phyloP scores from a whole-genome alignment of 371 early-diverging fungal species.

The Apophysomyces variabilis region DNA sequence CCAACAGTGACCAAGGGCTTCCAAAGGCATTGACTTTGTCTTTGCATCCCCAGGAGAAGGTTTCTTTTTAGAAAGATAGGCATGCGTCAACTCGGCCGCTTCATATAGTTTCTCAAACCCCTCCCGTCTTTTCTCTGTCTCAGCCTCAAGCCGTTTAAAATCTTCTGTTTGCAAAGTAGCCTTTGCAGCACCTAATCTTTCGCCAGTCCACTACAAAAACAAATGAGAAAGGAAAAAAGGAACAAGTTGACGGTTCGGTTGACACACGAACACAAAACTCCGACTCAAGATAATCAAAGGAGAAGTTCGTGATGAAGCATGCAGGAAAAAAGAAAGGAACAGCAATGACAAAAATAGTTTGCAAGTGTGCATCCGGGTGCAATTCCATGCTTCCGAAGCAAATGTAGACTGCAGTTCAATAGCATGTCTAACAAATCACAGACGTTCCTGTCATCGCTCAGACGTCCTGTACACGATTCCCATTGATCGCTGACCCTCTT shows the following conservation, averaged over 20 bases:
- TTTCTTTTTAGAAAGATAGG: constrained; percentile 54
- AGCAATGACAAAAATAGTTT: neutral
- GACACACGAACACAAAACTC: neutral
- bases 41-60: constrained; percentile 65
- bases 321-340: too few relatives aligned
- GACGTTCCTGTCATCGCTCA: too few relatives aligned
- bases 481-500: neutral
- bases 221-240: too few relatives aligned
- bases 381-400: neutral
- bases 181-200: constrained; percentile 54
- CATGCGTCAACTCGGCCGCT: constrained; percentile 29
- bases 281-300: neutral
- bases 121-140: constrained; percentile 35
- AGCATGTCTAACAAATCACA: too few relatives aligned
- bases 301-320: neutral
- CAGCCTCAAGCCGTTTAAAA: constrained; percentile 44
- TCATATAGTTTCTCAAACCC: constrained; percentile 43
- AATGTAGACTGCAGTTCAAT: too few relatives aligned
- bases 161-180: constrained; percentile 50
- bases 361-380: neutral
- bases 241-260: neutral
- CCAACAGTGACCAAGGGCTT: constrained; percentile 67
- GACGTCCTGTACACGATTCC: too few relatives aligned
- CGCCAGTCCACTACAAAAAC: constrained; percentile 52
- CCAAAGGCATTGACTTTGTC: constrained; percentile 59